These are phyloP conservation scores for Aspergillus brunneoviolaceus DNA, from an alignment of 2,329 filamentous ascomycete species.

Conservation along the genomic window DNA sequence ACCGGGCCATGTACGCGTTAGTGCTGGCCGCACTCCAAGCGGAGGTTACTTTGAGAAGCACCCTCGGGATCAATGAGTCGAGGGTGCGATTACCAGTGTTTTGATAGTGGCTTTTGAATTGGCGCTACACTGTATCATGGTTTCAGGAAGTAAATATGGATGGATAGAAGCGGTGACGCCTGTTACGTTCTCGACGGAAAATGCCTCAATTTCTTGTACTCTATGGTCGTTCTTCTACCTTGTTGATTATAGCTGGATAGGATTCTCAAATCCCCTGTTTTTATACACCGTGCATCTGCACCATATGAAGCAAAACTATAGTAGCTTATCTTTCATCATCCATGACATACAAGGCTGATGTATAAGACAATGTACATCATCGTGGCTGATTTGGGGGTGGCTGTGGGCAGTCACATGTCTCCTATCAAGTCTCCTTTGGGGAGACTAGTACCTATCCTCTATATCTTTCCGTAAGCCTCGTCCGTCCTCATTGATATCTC, in stretches of 20 bases:
- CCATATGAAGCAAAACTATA: not conserved
- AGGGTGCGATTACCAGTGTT: not conserved
- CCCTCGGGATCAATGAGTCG: constrained; percentile 23
- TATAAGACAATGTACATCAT: not conserved
- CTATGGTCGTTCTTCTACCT: not conserved
- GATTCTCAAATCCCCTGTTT: not conserved
- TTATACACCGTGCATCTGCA: not conserved
- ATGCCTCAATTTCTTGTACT: constrained; percentile 4
- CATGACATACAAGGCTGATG: not conserved
- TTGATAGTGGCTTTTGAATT: not conserved
- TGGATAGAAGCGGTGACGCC: constrained; percentile 17
- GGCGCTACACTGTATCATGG: not conserved
- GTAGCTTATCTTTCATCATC: not conserved
- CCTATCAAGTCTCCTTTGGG: not conserved
- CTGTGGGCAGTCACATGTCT: not conserved
- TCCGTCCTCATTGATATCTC: not conserved
- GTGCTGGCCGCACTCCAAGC: constrained; percentile 38
- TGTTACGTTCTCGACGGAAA: constrained; percentile 3
- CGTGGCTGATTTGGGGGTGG: not conserved
- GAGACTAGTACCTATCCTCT: not conserved
- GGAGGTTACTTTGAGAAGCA: constrained; percentile 41
- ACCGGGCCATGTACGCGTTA: constrained; percentile 47
- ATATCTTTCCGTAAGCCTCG: not conserved
- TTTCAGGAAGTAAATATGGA: constrained; percentile 21
- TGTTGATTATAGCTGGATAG: not conserved